Conservation (phyloP, 2,329 filamentous ascomycete genomes). For the Periconia digitata region DNA sequence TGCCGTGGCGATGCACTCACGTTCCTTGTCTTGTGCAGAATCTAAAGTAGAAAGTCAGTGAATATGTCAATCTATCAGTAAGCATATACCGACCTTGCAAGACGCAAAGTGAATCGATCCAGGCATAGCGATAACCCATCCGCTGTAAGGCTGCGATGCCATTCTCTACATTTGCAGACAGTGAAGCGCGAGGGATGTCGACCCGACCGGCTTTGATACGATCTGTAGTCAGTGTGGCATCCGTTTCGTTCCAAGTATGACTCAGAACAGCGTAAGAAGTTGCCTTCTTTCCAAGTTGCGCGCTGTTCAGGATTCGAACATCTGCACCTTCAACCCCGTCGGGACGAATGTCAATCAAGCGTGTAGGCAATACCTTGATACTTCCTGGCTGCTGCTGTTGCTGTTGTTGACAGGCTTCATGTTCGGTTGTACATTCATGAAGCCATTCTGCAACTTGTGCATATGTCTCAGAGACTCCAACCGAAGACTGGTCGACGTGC, state of each 20-base stretch:
- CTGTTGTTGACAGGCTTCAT: conserved; percentile 26
- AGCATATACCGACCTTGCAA: too few species aligned
- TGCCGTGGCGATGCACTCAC: conserved; percentile 35
- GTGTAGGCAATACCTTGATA: conserved; percentile 28
- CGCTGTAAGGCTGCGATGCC: conserved; percentile 28
- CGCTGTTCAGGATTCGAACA: conserved; percentile 27
- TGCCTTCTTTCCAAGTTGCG: conserved; percentile 12
- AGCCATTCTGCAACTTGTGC: conserved; percentile 21
- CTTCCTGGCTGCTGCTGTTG: neutral
- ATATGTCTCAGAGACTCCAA: neutral
- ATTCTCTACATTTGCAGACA: conserved; percentile 26
- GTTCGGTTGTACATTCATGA: conserved; percentile 27
- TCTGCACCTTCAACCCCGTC: conserved; percentile 11
- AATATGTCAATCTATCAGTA: too few species aligned
- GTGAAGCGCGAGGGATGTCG: conserved; percentile 16
- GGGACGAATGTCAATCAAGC: conserved; percentile 32
- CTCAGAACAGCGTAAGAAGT: conserved; percentile 31
- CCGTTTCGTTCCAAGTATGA: conserved; percentile 26
- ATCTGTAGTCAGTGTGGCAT: conserved; percentile 22
- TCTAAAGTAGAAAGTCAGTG: too few species aligned
- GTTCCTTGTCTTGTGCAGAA: conserved; percentile 29
- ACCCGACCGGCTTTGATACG: conserved; percentile 16
- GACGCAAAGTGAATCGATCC: conserved; percentile 38
- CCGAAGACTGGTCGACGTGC: conserved; percentile 6
- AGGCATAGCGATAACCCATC: conserved; percentile 37